Conservation (phyloP, 2,329 filamentous ascomycete species). For the Fusarium newnesense region DNA sequence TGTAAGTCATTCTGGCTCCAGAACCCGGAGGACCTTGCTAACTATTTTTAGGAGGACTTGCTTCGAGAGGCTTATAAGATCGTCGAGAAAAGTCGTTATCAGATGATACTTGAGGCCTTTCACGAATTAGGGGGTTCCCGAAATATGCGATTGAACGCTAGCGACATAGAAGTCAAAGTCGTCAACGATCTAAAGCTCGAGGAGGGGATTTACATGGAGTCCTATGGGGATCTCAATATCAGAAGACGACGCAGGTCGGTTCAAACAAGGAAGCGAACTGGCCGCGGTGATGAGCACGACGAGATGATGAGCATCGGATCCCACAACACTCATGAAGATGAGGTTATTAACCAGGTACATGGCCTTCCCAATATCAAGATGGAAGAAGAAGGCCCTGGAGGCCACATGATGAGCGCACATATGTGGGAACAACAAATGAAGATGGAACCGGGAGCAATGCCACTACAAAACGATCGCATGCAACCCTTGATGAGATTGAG, state of each 20-base stretch:
- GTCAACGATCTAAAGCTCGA: conserved; percentile 56
- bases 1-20: conserved; percentile 52
- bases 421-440: conserved; percentile 48
- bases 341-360: conserved; percentile 50
- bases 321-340: conserved; percentile 50
- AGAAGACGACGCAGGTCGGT: conserved; percentile 57
- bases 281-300: conserved; percentile 44
- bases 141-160: conserved; percentile 60
- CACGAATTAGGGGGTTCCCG: conserved; percentile 61
- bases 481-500: conserved; percentile 37
- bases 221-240: conserved; percentile 49
- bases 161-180: conserved; percentile 61
- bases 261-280: conserved; percentile 43
- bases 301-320: conserved; percentile 53
- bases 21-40: not conserved
- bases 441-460: conserved; percentile 41
- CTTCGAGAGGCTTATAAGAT: conserved; percentile 53
- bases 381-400: conserved; percentile 39
- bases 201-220: conserved; percentile 53
- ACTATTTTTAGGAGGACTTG: conserved; percentile 50
- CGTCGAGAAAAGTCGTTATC: conserved; percentile 57
- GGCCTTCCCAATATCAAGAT: conserved; percentile 37
- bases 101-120: conserved; percentile 56
- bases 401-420: conserved; percentile 45
- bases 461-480: conserved; percentile 36